A percentile compares a stretch with the other conserved stretches of the same genome.
Conservation (phyloP, 2,329 filamentous ascomycete genomes). For the Gliomastix tumulicola region DNA sequence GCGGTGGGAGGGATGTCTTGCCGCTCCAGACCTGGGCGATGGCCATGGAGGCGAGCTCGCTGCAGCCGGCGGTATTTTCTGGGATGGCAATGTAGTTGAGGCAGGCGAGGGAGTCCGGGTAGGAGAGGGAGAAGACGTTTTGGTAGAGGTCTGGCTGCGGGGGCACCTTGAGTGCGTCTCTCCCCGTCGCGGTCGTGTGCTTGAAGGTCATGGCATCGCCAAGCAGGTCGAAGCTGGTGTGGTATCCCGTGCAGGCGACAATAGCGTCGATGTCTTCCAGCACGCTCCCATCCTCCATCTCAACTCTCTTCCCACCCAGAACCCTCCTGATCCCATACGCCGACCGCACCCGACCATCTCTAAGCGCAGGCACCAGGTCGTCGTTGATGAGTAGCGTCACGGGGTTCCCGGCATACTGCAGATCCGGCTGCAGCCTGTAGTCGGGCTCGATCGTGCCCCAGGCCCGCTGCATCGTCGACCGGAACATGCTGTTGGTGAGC, state of each 20-base stretch:
- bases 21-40: constrained; percentile 33
- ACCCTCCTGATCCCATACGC: constrained; percentile 6
- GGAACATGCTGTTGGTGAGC: constrained; percentile 9
- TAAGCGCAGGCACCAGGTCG: constrained; percentile 9
- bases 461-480: constrained; percentile 4
- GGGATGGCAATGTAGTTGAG: constrained; percentile 23
- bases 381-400: constrained; percentile 10
- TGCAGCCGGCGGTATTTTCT: constrained; percentile 21
- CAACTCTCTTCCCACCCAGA: constrained; percentile 9
- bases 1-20: constrained; percentile 22
- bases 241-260: constrained; percentile 23
- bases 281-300: constrained; percentile 16
- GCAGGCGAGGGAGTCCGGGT: constrained; percentile 31
- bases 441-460: constrained; percentile 10
- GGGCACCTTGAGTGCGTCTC: constrained; percentile 7
- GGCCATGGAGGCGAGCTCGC: constrained; percentile 30
- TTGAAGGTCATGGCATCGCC: constrained; percentile 4
- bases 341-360: constrained; percentile 6
- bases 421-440: constrained; percentile 8
- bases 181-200: constrained; percentile 3
- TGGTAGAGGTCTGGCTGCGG: constrained; percentile 26
- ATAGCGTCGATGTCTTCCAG: constrained; percentile 16
- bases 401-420: constrained; percentile 8
- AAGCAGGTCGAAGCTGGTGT: constrained; percentile 12
- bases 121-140: constrained; percentile 29